These are phyloP conservation scores for Sporobolomyces phaffii DNA, from an alignment of 768 basidiomycete genomes.

Conservation along the genomic window DNA sequence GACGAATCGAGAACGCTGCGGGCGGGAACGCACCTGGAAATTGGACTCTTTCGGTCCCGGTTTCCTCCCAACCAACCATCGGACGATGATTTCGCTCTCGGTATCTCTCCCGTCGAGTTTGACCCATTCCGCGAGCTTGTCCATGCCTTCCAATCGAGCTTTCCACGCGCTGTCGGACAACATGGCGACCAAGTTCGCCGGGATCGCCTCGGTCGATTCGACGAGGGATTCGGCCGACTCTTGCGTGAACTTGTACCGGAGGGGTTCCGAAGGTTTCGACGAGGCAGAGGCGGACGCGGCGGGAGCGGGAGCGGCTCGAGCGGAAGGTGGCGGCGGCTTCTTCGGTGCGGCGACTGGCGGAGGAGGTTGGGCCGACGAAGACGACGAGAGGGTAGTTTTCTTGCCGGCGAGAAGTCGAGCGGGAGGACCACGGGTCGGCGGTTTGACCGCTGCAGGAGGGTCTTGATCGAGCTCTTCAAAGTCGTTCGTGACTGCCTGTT, in stretches of 20 bases:
- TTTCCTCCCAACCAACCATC: constrained; percentile 73
- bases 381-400: constrained; percentile 51
- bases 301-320: constrained; percentile 42
- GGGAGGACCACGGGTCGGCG: constrained; percentile 6
- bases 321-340: constrained; percentile 30
- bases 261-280: constrained; percentile 61
- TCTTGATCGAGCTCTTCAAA: constrained; percentile 1
- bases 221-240: constrained; percentile 86
- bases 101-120: constrained; percentile 55
- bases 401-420: constrained; percentile 45
- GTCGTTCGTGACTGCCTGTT: neutral
- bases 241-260: constrained; percentile 83
- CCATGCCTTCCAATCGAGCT: constrained; percentile 73
- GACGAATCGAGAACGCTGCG: neutral
- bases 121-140: constrained; percentile 78
- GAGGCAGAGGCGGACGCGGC: neutral
- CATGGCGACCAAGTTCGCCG: constrained; percentile 62
- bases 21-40: constrained; percentile 65
- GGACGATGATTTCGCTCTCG: constrained; percentile 81
- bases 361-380: constrained; percentile 40
- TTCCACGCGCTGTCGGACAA: constrained; percentile 93
- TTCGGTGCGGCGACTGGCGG: constrained; percentile 28
- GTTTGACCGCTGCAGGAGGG: neutral
- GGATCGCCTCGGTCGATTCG: constrained; percentile 57
- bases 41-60: constrained; percentile 96